Percentiles rank a stretch among this genome's conserved stretches.
Conservation (phyloP, 2,329 filamentous ascomycete species). For the Tolypocladium album region DNA sequence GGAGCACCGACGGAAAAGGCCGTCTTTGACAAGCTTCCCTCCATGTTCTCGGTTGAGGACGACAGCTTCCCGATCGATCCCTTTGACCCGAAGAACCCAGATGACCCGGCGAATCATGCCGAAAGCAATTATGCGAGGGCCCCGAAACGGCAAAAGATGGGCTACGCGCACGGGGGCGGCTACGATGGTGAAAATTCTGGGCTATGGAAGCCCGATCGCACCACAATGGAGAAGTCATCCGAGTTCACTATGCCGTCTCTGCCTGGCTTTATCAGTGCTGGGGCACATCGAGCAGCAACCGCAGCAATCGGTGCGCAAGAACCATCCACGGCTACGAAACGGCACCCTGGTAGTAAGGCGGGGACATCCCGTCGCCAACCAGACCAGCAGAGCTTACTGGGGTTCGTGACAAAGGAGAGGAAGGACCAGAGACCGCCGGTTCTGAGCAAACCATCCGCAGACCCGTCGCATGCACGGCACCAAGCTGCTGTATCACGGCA, state of each 20-base stretch:
- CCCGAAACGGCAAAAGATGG: slow-evolving; percentile 18
- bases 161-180: slow-evolving; percentile 6
- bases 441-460: slow-evolving; percentile 6
- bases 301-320: slow-evolving; percentile 10
- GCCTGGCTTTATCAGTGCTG: slow-evolving; percentile 52
- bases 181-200: slow-evolving; percentile 13
- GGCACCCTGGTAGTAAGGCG: slow-evolving; percentile 6
- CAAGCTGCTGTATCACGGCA: slow-evolving; percentile 13
- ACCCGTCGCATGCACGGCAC: slow-evolving; percentile 12
- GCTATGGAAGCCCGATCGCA: slow-evolving; percentile 32
- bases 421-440: slow-evolving; percentile 5
- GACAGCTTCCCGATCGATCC: slow-evolving; percentile 58
- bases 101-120: slow-evolving; percentile 8
- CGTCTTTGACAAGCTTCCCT: slow-evolving; percentile 41
- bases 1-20: slow-evolving; percentile 43
- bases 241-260: slow-evolving; percentile 49
- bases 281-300: slow-evolving; percentile 37
- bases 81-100: slow-evolving; percentile 23
- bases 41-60: slow-evolving; percentile 52
- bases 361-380: slow-evolving; percentile 20
- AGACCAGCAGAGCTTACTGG: slow-evolving; percentile 31
- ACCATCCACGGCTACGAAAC: slow-evolving; percentile 7
- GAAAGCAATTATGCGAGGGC: slow-evolving; percentile 11
- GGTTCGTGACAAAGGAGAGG: slow-evolving; percentile 22
- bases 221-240: slow-evolving; percentile 48